These are phyloP conservation scores for Penicillium nucicola DNA, from an alignment of 495 filamentous ascomycete species.

Conservation along the genomic window DNA sequence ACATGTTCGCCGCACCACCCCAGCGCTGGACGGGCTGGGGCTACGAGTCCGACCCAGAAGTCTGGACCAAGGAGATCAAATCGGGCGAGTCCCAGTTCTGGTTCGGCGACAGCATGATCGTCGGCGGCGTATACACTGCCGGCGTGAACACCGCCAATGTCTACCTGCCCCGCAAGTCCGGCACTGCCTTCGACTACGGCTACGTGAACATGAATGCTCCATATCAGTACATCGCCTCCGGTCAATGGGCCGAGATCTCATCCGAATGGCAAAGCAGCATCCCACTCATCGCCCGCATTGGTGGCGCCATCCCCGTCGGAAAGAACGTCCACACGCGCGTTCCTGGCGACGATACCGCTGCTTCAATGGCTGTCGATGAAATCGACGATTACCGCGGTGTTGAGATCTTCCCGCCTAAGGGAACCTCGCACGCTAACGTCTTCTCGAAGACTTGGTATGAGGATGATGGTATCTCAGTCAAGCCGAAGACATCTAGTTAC, in stretches of 20 bases:
- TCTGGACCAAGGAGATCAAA: constrained; percentile 55
- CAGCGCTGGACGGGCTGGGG: constrained; percentile 70
- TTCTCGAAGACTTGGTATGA: constrained; percentile 56
- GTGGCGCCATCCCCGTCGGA: constrained; percentile 57
- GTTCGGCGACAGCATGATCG: constrained; percentile 63
- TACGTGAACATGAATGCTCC: constrained; percentile 62
- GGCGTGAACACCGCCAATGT: constrained; percentile 49
- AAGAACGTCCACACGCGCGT: constrained; percentile 54
- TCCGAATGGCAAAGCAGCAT: constrained; percentile 59
- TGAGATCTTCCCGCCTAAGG: constrained; percentile 60
- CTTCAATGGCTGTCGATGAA: constrained; percentile 47
- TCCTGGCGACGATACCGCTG: constrained; percentile 52
- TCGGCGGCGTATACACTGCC: constrained; percentile 63
- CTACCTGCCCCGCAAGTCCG: constrained; percentile 55
- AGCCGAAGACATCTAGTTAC: constrained; percentile 40
- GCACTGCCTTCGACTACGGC: constrained; percentile 43
- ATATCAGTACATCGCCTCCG: constrained; percentile 54
- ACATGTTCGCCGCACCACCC: constrained; percentile 53
- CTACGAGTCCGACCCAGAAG: constrained; percentile 58
- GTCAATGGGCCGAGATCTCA: constrained; percentile 57
- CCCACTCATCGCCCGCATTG: constrained; percentile 59
- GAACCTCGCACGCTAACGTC: constrained; percentile 28
- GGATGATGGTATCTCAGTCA: constrained; percentile 58
- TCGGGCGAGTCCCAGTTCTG: constrained; percentile 66
- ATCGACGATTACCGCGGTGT: constrained; percentile 59